phyloP scores from a whole-genome alignment of 305 asterid species.

The Fraxinus angustifolia region DNA sequence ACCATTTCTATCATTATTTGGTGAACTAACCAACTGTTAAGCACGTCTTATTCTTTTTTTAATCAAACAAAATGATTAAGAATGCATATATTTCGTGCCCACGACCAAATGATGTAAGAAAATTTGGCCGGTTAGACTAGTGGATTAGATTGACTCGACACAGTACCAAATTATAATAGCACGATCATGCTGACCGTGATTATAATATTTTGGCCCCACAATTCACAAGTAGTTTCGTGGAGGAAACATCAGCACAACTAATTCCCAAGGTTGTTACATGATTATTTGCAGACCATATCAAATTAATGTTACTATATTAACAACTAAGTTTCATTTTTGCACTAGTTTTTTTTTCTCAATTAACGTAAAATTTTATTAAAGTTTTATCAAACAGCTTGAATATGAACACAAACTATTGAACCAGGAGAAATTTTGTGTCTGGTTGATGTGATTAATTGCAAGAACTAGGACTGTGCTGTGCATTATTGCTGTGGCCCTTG shows the following conservation, averaged over 20 bases:
- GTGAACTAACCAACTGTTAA: slow-evolving; percentile 4
- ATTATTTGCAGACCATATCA: neutral
- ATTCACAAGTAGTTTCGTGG: slow-evolving; percentile 19
- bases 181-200: slow-evolving; percentile 6
- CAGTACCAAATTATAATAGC: slow-evolving; percentile 12
- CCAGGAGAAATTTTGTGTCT: neutral
- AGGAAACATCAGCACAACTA: slow-evolving; percentile 1
- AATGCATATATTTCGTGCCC: neutral
- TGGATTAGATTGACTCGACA: slow-evolving; percentile 23
- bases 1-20: neutral
- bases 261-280: neutral
- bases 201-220: slow-evolving; percentile 4
- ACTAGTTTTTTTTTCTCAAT: neutral
- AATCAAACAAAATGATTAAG: neutral
- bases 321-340: neutral
- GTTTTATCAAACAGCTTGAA: neutral
- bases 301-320: neutral
- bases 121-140: slow-evolving; percentile 19
- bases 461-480: neutral
- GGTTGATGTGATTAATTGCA: neutral
- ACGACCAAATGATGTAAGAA: slow-evolving; percentile 20
- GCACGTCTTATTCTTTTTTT: neutral
- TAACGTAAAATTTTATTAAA: neutral
- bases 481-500: neutral
- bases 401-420: neutral